Evolutionary conservation across 345 rosid species (phyloP).

Genomic region (Odontarrhena argentea): DNA sequence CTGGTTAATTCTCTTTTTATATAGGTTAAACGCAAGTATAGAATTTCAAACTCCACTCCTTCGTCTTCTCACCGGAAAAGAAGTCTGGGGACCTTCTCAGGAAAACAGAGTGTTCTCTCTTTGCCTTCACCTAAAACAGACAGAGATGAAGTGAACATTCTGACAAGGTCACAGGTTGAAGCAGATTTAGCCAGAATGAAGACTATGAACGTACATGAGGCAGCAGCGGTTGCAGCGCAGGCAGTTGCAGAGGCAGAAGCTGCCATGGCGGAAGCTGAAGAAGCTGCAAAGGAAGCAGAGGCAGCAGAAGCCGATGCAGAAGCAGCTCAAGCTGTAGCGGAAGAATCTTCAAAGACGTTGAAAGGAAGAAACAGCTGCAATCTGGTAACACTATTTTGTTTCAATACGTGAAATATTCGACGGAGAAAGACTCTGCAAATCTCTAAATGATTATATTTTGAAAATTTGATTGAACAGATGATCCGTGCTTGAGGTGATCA

Average conservation of each 20-base stretch:
- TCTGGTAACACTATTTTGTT: constrained; percentile 44
- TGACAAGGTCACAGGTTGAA: constrained; percentile 74
- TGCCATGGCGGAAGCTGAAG: constrained; percentile 90
- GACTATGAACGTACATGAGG: constrained; percentile 80
- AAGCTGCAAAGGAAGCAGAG: constrained; percentile 95
- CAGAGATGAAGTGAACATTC: constrained; percentile 53
- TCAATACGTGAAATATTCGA: constrained; percentile 14
- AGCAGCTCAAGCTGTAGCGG: constrained; percentile 88
- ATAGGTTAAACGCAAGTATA: constrained; percentile 90
- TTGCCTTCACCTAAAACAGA: constrained; percentile 49
- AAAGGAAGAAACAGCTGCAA: constrained; percentile 58
- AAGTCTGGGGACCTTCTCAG: constrained; percentile 43
- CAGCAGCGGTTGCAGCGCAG: constrained; percentile 80
- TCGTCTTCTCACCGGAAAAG: constrained; percentile 57
- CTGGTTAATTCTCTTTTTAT: neutral
- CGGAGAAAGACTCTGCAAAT: constrained; percentile 5
- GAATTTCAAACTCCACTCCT: constrained; percentile 61
- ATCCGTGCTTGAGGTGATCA: constrained; percentile 22
- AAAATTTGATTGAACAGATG: constrained; percentile 32
- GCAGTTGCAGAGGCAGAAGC: constrained; percentile 96
- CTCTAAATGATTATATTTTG: neutral
- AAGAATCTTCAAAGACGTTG: constrained; percentile 75
- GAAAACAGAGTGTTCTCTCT: constrained; percentile 48
- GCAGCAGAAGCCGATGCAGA: constrained; percentile 95
- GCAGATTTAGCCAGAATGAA: constrained; percentile 80